These are phyloP conservation scores for Pythium plurisporium DNA, from an alignment of 352 stramenopile genomes.

Conservation along the genomic window DNA sequence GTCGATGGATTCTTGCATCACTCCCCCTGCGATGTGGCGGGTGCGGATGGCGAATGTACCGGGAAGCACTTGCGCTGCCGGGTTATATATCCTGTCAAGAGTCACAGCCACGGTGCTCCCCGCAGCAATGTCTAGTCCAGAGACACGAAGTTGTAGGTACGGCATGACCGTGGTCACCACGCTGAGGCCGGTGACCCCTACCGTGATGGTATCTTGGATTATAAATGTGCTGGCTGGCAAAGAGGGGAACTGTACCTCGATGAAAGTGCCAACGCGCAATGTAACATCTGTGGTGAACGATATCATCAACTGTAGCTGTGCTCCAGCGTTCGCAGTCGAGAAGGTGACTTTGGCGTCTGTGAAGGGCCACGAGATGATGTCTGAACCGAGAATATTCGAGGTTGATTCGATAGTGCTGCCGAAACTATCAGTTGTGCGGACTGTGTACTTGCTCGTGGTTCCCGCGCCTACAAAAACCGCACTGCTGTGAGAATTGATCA, in stretches of 20 bases:
- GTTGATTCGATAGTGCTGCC: slow-evolving; percentile 34
- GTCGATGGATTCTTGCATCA: slow-evolving; percentile 36
- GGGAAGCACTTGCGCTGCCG: slow-evolving; percentile 32
- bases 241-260: slow-evolving; percentile 45
- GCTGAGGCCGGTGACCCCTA: slow-evolving; percentile 20
- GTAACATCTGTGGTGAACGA: slow-evolving; percentile 38
- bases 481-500: too few relatives aligned
- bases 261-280: slow-evolving; percentile 33
- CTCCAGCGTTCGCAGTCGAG: slow-evolving; percentile 30
- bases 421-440: slow-evolving; percentile 29
- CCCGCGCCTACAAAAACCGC: slow-evolving; percentile 28
- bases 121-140: slow-evolving; percentile 24
- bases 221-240: slow-evolving; percentile 37
- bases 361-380: slow-evolving; percentile 28
- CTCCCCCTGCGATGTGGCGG: slow-evolving; percentile 27
- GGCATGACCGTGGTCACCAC: slow-evolving; percentile 25
- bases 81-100: slow-evolving; percentile 48
- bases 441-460: slow-evolving; percentile 33
- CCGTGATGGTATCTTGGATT: slow-evolving; percentile 22
- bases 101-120: slow-evolving; percentile 29
- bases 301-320: slow-evolving; percentile 26
- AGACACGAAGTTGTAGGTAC: slow-evolving; percentile 35
- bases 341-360: slow-evolving; percentile 24
- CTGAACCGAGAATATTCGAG: slow-evolving; percentile 23
- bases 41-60: slow-evolving; percentile 40